A percentile compares a stretch with the other conserved stretches of the same genome.
Conservation (phyloP, 148 eudicot species). For the Linanthus parryae region DNA sequence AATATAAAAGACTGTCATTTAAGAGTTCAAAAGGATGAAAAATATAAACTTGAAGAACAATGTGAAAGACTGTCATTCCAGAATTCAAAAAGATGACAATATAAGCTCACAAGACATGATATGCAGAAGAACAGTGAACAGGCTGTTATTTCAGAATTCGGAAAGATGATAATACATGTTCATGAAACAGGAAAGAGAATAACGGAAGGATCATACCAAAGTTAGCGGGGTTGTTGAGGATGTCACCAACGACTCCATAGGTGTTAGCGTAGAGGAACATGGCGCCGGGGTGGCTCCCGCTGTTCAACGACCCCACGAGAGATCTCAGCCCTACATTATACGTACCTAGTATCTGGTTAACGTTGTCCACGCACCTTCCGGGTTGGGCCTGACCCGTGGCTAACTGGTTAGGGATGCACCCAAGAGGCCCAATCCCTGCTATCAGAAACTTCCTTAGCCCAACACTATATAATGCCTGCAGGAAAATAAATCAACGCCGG, state of each 20-base stretch:
- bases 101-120: too few relatives aligned
- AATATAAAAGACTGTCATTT: too few relatives aligned
- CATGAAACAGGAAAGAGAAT: too few relatives aligned
- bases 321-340: slow-evolving; percentile 69
- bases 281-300: slow-evolving; percentile 56
- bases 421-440: slow-evolving; percentile 67
- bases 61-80: too few relatives aligned
- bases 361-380: slow-evolving; percentile 71
- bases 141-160: too few relatives aligned
- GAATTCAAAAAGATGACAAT: too few relatives aligned
- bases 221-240: slow-evolving; percentile 55
- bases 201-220: too few relatives aligned
- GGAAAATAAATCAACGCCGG: neutral
- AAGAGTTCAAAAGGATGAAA: too few relatives aligned
- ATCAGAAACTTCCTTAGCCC: slow-evolving; percentile 78
- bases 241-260: slow-evolving; percentile 59
- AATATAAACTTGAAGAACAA: too few relatives aligned
- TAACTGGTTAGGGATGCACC: slow-evolving; percentile 85
- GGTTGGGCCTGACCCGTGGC: slow-evolving; percentile 55
- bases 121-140: too few relatives aligned
- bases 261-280: slow-evolving; percentile 66
- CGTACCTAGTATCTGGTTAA: slow-evolving; percentile 74
- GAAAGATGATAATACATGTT: too few relatives aligned
- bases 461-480: slow-evolving; percentile 56
- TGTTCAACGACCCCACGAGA: slow-evolving; percentile 44